Conservation (phyloP, 179 eudicot species). For the Actinidia chinensis region DNA sequence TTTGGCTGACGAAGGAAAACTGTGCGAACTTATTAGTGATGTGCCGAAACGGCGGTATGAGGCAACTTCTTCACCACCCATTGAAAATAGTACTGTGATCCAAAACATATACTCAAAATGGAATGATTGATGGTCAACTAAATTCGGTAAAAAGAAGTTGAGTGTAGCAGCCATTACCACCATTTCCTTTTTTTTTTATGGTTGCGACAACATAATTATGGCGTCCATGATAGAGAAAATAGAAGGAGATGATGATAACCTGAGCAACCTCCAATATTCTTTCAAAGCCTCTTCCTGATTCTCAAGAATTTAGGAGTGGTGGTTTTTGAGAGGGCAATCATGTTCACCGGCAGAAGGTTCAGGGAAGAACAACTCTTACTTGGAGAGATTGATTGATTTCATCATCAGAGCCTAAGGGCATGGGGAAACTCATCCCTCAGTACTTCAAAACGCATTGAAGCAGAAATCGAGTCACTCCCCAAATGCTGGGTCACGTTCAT, state of each 20-base stretch:
- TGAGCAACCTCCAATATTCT: conserved; percentile 8
- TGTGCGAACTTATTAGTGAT: not conserved
- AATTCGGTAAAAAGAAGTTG: conserved; percentile 24
- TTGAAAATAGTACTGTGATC: conserved; percentile 13
- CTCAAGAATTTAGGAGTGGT: conserved; percentile 19
- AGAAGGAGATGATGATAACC: conserved; percentile 14
- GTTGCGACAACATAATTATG: conserved; percentile 22
- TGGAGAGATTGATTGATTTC: conserved; percentile 58
- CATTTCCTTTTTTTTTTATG: no score
- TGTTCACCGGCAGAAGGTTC: conserved; percentile 27
- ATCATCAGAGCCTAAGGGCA: conserved; percentile 16
- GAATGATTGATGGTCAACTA: conserved; percentile 14
- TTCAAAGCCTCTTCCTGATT: conserved; percentile 16
- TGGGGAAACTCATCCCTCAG: conserved; percentile 25
- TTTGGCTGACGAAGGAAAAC: conserved; percentile 10
- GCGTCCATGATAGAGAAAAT: conserved; percentile 17
- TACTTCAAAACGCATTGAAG: conserved; percentile 33
- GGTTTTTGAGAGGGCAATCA: not conserved
- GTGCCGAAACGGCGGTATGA: conserved; percentile 11
- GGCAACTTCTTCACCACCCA: conserved; percentile 18
- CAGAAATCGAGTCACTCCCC: conserved; percentile 21
- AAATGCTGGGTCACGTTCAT: conserved; percentile 21
- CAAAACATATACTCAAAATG: conserved; percentile 23
- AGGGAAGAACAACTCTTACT: conserved; percentile 60
- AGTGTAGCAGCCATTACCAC: conserved; percentile 23